phyloP scores from a whole-genome alignment of 116 monocot genomes.

The Papilionanthe hybrid region DNA sequence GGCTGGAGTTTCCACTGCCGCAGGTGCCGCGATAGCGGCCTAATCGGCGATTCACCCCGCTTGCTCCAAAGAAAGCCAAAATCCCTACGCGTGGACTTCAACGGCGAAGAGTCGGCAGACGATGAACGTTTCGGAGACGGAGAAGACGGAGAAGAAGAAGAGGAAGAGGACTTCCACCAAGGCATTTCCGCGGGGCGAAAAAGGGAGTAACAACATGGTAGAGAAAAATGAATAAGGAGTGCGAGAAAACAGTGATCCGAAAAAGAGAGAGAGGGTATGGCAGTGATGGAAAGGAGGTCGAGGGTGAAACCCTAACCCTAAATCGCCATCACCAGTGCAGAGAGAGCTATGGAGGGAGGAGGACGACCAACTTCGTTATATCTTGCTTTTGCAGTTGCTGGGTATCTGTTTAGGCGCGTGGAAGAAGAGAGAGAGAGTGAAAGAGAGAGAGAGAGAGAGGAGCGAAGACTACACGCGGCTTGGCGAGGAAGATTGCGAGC shows the following conservation, averaged over 20 bases:
- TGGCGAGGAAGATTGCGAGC: not conserved
- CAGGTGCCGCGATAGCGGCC: conserved; percentile 7
- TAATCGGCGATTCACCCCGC: not conserved
- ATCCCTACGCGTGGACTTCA: not conserved
- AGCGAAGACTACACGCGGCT: not conserved
- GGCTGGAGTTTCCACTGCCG: conserved; percentile 27
- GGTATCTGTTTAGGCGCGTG: too few relatives aligned
- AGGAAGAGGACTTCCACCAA: conserved; percentile 14
- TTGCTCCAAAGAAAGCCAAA: not conserved
- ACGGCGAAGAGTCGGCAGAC: not conserved
- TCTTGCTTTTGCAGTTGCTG: not conserved
- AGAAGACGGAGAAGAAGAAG: conserved; percentile 6
- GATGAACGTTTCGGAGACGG: not conserved
- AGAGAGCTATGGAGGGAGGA: not conserved
- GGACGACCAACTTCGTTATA: not conserved
- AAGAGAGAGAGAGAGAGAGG: too few relatives aligned
- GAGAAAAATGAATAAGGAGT: not conserved
- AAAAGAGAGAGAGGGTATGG: not conserved
- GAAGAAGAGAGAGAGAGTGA: too few relatives aligned
- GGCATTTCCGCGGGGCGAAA: conserved; percentile 8
- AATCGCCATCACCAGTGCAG: conserved; percentile 1
- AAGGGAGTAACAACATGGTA: conserved; percentile 8
- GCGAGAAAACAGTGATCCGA: not conserved
- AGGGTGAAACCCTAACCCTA: not conserved
- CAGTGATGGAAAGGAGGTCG: not conserved